Percentiles rank a stretch among this genome's conserved stretches.
Conservation (phyloP, 2,329 filamentous ascomycete genomes). For the Cladosporium sp. region DNA sequence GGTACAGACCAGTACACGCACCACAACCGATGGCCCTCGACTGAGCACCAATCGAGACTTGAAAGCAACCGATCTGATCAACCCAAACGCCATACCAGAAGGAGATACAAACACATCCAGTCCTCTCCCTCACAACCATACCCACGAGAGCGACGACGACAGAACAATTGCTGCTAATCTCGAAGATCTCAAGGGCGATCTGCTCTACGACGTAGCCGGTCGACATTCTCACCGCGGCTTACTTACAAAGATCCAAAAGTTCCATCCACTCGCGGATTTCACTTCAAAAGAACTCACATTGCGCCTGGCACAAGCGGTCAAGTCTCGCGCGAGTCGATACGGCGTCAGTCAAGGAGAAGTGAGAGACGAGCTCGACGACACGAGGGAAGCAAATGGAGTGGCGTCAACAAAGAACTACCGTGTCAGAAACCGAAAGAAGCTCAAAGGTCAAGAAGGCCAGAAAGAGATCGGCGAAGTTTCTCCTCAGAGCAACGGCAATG, state of each 20-base stretch:
- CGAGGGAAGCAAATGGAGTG: not conserved
- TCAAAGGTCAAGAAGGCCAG: too few relatives aligned
- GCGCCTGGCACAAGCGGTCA: not conserved
- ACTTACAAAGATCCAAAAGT: not conserved
- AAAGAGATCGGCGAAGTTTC: too few relatives aligned
- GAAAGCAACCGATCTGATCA: not conserved
- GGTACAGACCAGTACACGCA: not conserved
- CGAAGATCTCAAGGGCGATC: not conserved
- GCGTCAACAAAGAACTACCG: not conserved
- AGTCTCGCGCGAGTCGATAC: not conserved
- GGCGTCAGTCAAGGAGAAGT: not conserved
- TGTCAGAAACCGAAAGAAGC: not conserved
- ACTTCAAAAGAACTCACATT: not conserved
- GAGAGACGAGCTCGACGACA: not conserved
- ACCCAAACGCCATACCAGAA: not conserved
- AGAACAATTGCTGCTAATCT: not conserved
- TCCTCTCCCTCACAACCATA: not conserved
- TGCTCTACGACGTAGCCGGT: not conserved
- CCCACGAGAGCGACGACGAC: not conserved
- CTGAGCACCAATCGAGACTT: not conserved
- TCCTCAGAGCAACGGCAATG: too few relatives aligned
- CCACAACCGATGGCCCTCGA: not conserved
- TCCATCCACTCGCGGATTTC: not conserved
- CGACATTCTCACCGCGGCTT: not conserved
- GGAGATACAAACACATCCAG: too few relatives aligned